Conservation (phyloP, 75 land plant species). For the Cunninghamia lanceolata region DNA sequence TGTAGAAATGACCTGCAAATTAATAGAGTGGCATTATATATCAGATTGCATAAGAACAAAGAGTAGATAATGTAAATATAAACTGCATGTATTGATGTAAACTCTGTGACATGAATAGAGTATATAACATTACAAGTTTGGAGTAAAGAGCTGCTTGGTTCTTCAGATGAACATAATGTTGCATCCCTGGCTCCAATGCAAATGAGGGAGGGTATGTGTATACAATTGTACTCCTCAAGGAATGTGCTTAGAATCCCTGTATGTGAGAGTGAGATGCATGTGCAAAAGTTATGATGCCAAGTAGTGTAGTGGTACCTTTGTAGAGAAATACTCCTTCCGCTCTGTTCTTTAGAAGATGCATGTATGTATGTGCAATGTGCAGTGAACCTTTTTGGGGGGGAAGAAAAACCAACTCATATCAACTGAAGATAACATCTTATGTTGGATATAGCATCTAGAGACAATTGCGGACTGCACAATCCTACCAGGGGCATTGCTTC, state of each 20-base stretch:
- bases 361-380: neutral
- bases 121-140: neutral
- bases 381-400: neutral
- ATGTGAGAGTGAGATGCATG: neutral
- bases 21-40: neutral
- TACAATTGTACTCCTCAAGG: neutral
- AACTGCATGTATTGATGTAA: neutral
- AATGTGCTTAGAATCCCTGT: neutral
- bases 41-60: neutral
- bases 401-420: neutral
- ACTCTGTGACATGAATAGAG: neutral
- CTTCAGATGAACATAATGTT: neutral
- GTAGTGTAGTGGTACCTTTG: neutral
- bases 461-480: neutral
- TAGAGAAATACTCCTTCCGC: neutral
- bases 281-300: neutral
- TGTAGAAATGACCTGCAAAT: too few species aligned
- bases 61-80: too few species aligned
- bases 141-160: neutral
- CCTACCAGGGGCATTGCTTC: neutral
- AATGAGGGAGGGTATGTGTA: neutral
- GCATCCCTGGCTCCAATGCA: neutral
- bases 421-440: neutral
- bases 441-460: neutral
- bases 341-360: neutral